Evolutionary conservation across 1,139 yeast genomes (phyloP).

Genomic region (Saccharomyces uvarum): DNA sequence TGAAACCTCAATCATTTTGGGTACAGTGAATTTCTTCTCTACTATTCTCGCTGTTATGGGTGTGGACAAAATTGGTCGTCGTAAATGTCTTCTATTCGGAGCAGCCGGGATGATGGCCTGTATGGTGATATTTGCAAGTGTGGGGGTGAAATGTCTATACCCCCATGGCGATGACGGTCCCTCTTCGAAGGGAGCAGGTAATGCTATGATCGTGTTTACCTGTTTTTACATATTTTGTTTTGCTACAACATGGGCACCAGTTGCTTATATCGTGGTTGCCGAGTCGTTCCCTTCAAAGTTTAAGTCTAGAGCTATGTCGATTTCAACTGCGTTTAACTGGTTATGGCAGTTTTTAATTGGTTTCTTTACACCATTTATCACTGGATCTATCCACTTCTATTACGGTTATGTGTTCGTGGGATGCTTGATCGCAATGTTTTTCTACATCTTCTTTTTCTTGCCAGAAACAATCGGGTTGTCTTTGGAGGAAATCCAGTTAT

Average conservation of each 20-base stretch:
- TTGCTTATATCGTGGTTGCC: conserved; percentile 35
- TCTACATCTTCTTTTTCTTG: conserved; percentile 57
- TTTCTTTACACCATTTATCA: conserved; percentile 65
- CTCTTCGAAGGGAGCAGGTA: conserved; percentile 34
- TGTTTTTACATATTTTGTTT: conserved; percentile 69
- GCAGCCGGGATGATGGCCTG: not conserved
- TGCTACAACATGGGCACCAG: conserved; percentile 35
- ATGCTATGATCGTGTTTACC: conserved; percentile 66
- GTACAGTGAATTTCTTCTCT: not conserved
- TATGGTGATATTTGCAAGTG: not conserved
- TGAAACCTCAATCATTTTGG: not conserved
- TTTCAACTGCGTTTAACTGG: conserved; percentile 66
- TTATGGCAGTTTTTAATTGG: conserved; percentile 64
- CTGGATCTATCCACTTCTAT: conserved; percentile 34
- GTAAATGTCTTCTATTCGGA: not conserved
- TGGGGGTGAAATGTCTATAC: not conserved
- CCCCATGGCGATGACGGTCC: not conserved
- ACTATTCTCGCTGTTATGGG: not conserved
- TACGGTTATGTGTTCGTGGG: conserved; percentile 72
- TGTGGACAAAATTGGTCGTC: not conserved
- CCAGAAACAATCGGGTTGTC: conserved; percentile 65
- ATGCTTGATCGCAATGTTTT: conserved; percentile 49
- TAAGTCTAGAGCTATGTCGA: conserved; percentile 64
- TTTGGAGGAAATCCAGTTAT: conserved; percentile 61
- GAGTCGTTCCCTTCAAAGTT: conserved; percentile 49